Percentiles rank a stretch among this genome's conserved stretches.
Conservation (phyloP, 2,329 filamentous ascomycete genomes). For the Dryadomyces quercivorus region DNA sequence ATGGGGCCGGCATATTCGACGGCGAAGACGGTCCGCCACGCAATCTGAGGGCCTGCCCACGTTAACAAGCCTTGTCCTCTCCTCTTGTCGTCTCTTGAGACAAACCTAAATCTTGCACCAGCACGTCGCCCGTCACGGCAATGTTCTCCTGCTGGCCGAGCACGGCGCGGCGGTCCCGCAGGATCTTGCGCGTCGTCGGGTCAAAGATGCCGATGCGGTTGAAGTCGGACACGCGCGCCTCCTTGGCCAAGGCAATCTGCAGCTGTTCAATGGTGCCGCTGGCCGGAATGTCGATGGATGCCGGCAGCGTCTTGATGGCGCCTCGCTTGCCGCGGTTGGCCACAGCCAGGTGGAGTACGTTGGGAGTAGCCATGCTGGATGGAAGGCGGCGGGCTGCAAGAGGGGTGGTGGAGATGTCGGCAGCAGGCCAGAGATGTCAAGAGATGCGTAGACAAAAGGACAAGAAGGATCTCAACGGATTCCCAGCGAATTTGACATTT, state of each 20-base stretch:
- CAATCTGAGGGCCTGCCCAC: conserved; percentile 64
- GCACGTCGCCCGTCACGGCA: conserved; percentile 42
- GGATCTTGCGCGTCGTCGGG: conserved; percentile 45
- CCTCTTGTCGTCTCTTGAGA: too few relatives aligned
- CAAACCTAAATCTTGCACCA: conserved; percentile 89
- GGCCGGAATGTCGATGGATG: conserved; percentile 33
- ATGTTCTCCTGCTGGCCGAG: conserved; percentile 37
- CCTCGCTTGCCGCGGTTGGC: conserved; percentile 34
- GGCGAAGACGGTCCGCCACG: conserved; percentile 87
- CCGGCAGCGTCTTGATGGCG: conserved; percentile 41
- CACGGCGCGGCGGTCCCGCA: conserved; percentile 48
- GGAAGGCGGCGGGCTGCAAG: background rate
- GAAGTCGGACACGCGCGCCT: conserved; percentile 38
- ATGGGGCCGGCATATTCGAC: conserved; percentile 92
- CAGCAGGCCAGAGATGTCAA: background rate
- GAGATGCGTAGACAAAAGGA: too few relatives aligned
- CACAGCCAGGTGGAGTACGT: conserved; percentile 26
- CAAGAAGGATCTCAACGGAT: background rate
- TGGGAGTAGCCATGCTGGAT: conserved; percentile 10
- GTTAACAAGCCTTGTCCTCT: too few relatives aligned
- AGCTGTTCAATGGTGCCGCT: conserved; percentile 47
- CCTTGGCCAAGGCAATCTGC: conserved; percentile 41
- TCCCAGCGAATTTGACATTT: background rate
- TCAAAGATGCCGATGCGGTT: conserved; percentile 53
- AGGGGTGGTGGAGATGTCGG: background rate